Conservation (phyloP, 2,329 filamentous ascomycete genomes). For the Diaporthe velutina region DNA sequence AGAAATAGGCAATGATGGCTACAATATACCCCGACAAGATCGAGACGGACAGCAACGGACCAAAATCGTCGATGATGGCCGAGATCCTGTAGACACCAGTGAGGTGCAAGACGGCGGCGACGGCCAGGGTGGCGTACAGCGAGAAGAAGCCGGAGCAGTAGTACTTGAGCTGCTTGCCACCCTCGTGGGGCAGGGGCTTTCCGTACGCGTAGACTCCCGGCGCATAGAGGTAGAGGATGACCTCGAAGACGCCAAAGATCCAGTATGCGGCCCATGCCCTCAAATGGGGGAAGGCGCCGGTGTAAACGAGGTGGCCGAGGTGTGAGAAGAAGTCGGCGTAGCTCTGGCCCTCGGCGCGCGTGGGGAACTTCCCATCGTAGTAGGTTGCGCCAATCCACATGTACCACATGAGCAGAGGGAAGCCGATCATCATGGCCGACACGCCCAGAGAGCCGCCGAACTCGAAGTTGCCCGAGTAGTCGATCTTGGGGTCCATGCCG, state of each 20-base stretch:
- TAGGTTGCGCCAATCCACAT: slow-evolving; percentile 98
- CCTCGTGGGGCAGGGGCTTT: slow-evolving; percentile 85
- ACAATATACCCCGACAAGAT: slow-evolving; percentile 92
- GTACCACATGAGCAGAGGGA: slow-evolving; percentile 97
- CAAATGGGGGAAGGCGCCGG: slow-evolving; percentile 84
- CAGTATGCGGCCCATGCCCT: slow-evolving; percentile 96
- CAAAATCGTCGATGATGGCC: slow-evolving; percentile 95
- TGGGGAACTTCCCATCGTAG: slow-evolving; percentile 87
- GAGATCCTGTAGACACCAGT: slow-evolving; percentile 90
- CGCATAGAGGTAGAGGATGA: slow-evolving; percentile 83
- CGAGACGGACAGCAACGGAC: slow-evolving; percentile 90
- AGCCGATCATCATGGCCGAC: slow-evolving; percentile 87
- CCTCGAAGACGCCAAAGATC: slow-evolving; percentile 90
- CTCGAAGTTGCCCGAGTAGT: slow-evolving; percentile 77
- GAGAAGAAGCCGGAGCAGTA: slow-evolving; percentile 93
- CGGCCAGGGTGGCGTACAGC: slow-evolving; percentile 86
- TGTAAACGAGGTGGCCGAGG: slow-evolving; percentile 80
- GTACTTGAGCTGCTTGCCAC: slow-evolving; percentile 89
- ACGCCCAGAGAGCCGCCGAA: slow-evolving; percentile 92
- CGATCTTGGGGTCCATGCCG: slow-evolving; percentile 72
- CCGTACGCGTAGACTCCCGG: slow-evolving; percentile 91
- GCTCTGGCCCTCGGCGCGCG: slow-evolving; percentile 74
- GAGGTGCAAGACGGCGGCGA: slow-evolving; percentile 81
- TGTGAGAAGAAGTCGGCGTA: slow-evolving; percentile 79
- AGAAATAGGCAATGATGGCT: slow-evolving; percentile 86